phyloP scores from a whole-genome alignment of 2,329 filamentous ascomycete species.

The Ascocoryne sarcoides region DNA sequence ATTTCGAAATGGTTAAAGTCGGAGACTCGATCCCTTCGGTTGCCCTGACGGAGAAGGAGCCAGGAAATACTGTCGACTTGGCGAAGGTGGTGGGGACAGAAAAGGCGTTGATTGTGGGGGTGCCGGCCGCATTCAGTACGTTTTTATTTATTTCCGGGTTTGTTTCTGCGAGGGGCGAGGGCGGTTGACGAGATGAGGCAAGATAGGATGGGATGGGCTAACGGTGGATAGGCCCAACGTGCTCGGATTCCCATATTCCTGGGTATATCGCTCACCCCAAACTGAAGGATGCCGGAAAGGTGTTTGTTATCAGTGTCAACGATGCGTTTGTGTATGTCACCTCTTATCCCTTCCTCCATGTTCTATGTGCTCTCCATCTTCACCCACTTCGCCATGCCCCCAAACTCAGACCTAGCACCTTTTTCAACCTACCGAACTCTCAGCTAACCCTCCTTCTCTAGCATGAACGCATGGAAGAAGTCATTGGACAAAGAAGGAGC shows the following conservation, averaged over 20 bases:
- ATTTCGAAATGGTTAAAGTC: constrained; percentile 44
- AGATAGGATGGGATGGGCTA: background rate
- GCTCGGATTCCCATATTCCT: constrained; percentile 67
- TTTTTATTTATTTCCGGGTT: constrained; percentile 10
- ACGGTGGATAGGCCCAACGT: constrained; percentile 41
- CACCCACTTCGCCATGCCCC: background rate
- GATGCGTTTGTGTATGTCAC: constrained; percentile 79
- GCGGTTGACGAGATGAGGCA: background rate
- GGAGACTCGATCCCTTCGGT: constrained; percentile 74
- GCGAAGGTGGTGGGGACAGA: constrained; percentile 58
- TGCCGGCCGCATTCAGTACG: constrained; percentile 68
- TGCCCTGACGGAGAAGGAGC: constrained; percentile 70
- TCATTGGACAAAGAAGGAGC: constrained; percentile 64
- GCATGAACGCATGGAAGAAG: constrained; percentile 83
- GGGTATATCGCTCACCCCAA: constrained; percentile 74
- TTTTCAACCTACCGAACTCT: background rate
- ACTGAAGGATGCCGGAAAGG: constrained; percentile 68
- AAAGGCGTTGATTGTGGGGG: constrained; percentile 75
- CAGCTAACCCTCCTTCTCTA: constrained; percentile 28
- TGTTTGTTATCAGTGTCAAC: constrained; percentile 88
- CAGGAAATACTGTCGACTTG: constrained; percentile 84
- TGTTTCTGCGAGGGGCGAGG: no score
- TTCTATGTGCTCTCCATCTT: background rate
- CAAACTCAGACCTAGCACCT: background rate
- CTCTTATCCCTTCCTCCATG: background rate